Percentiles rank a stretch among this genome's conserved stretches.
Evolutionary conservation across 1,284 basidiomycete genomes (phyloP).

Genomic region (Polyporus tsugae): DNA sequence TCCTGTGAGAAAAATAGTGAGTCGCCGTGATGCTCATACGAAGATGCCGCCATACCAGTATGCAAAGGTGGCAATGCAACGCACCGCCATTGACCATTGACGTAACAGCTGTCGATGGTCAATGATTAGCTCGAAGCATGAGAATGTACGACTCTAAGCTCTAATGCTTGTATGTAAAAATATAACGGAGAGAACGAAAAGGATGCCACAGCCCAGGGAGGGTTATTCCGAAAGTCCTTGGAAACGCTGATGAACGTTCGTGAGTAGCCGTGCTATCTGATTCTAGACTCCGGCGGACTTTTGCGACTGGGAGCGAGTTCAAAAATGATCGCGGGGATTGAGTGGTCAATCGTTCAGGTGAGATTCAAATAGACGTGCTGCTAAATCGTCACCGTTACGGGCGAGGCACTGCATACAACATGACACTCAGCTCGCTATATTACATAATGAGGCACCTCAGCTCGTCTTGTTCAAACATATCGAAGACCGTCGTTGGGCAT

Average conservation of each 20-base stretch:
- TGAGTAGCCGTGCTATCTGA: not conserved
- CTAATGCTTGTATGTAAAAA: not conserved
- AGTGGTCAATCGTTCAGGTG: not conserved
- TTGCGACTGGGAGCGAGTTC: not conserved
- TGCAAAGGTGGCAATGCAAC: not conserved
- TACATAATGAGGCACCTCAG: not conserved
- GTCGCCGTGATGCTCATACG: not conserved
- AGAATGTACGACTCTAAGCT: not conserved
- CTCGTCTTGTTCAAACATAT: not conserved
- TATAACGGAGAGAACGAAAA: not conserved
- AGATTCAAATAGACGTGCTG: not conserved
- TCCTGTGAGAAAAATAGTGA: not conserved
- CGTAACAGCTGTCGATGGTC: not conserved
- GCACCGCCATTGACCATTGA: not conserved
- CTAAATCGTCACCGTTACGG: not conserved
- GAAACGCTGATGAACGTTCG: not conserved
- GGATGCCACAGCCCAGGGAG: not conserved
- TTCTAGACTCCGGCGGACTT: not conserved
- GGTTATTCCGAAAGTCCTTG: not conserved
- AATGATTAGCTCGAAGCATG: not conserved
- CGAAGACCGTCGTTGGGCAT: slow-evolving; percentile 8
- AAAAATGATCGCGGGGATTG: not conserved
- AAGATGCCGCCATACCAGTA: not conserved
- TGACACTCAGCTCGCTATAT: not conserved
- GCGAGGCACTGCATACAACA: not conserved